phyloP scores from a whole-genome alignment of 129 eudicot species.

The Gnaphalium uliginosum region DNA sequence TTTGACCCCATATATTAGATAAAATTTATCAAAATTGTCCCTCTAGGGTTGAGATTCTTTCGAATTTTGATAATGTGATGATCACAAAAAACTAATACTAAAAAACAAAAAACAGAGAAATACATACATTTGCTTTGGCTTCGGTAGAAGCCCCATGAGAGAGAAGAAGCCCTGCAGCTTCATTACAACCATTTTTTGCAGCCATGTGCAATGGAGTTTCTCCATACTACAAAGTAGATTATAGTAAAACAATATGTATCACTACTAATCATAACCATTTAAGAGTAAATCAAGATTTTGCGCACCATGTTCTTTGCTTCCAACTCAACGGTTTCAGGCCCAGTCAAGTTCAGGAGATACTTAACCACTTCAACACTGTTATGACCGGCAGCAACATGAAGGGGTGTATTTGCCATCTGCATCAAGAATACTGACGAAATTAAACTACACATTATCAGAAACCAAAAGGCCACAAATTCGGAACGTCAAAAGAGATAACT shows the following conservation, averaged over 20 bases:
- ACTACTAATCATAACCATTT: not conserved
- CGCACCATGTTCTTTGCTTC: slow-evolving; percentile 96
- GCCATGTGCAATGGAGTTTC: slow-evolving; percentile 98
- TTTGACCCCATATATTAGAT: not conserved
- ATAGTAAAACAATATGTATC: slow-evolving; percentile 4
- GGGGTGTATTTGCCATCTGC: slow-evolving; percentile 98
- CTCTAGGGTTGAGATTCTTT: not conserved
- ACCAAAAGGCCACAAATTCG: not conserved
- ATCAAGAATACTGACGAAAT: slow-evolving; percentile 23
- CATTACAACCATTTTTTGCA: slow-evolving; percentile 86
- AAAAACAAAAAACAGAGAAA: not conserved
- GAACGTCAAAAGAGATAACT: not conserved
- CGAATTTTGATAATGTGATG: not conserved
- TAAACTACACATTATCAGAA: not conserved
- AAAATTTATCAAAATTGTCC: not conserved
- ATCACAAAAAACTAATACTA: not conserved
- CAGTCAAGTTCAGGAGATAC: slow-evolving; percentile 65
- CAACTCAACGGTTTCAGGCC: slow-evolving; percentile 75
- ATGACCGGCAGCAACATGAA: slow-evolving; percentile 91
- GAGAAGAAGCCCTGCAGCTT: slow-evolving; percentile 75
- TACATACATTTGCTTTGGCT: slow-evolving; percentile 88
- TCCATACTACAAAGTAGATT: slow-evolving; percentile 61
- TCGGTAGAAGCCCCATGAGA: slow-evolving; percentile 83
- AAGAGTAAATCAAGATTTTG: slow-evolving; percentile 9
- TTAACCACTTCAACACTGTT: slow-evolving; percentile 75